Evolutionary conservation across 805 yeast species (phyloP), one percentile per base, ranked within the genome.

Genomic region (Pichia nakasei): DNA sequence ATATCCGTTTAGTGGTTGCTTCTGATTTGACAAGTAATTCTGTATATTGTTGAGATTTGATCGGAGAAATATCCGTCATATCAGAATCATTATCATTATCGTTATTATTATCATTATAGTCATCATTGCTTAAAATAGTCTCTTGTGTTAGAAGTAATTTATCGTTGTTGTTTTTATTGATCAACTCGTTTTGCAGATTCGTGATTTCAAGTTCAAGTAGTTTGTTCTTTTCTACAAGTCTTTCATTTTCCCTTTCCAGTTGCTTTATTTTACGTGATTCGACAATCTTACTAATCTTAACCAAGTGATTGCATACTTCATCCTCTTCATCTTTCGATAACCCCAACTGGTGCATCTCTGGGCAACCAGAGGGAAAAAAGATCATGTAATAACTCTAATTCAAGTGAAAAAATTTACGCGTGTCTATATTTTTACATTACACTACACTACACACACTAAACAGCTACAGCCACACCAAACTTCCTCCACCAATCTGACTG

Each of bases 401-500:
- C 22, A 9, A 4, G 19, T 17, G 19, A 22, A n/a, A 9, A 24
- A 11, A 11, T 24, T 24, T 4, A 24, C 12, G 27, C 6, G 9
- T 22, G n/a, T n/a, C n/a, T n/a, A n/a, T n/a, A n/a, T n/a, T n/a
- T n/a, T n/a, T n/a, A n/a, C n/a, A n/a, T n/a, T n/a, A n/a, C n/a
- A n/a, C n/a, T n/a, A n/a, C n/a, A n/a, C 26, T 22, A 22, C 26
- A 22, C 26, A 22, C 26, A 22, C 20, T 53, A 82, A 49, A 76
- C 80, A 0, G 87, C 93, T 43, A 73, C 78, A 13, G 88, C 83
- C 36, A 64, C 70, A 8, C 94, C 96, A 38, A 82, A 65, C 59
- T 89, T 89, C 45, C 97, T 69, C 96, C 97, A 91, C 59, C 64
- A 85, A 60, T 91, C 97, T 52, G 87, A 72, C 11, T 88, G 96